These are phyloP conservation scores for Suillus fuscotomentosus DNA, from an alignment of 768 basidiomycete genomes.

Conservation along the genomic window DNA sequence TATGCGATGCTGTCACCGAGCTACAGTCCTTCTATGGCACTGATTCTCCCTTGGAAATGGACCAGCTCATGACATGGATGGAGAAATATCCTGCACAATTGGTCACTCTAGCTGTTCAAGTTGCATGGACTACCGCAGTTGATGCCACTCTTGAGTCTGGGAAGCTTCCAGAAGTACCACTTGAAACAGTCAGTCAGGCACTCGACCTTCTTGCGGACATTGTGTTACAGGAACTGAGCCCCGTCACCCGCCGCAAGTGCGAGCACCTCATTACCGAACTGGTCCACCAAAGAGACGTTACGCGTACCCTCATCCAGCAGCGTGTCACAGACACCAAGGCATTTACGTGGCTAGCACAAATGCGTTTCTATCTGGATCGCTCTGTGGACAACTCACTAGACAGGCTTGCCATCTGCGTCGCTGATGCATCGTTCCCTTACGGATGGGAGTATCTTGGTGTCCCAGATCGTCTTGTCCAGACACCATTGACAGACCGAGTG, in stretches of 20 bases:
- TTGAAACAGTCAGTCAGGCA: constrained; percentile 75
- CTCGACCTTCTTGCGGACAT: constrained; percentile 97
- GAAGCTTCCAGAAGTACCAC: constrained; percentile 57
- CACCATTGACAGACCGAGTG: constrained; percentile 94
- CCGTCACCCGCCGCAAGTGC: constrained; percentile 95
- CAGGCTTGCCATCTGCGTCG: constrained; percentile 76
- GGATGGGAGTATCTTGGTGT: constrained; percentile 99
- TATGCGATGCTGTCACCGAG: constrained; percentile 78
- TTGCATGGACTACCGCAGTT: constrained; percentile 89
- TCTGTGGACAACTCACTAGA: constrained; percentile 74
- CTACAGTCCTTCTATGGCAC: constrained; percentile 79
- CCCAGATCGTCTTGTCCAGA: constrained; percentile 95
- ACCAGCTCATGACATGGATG: constrained; percentile 85
- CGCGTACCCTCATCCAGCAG: constrained; percentile 71
- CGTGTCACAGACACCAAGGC: constrained; percentile 60
- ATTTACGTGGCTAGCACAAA: constrained; percentile 96
- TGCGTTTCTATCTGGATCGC: constrained; percentile 93
- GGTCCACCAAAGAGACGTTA: constrained; percentile 96
- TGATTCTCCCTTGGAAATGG: constrained; percentile 54
- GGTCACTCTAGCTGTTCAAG: constrained; percentile 92
- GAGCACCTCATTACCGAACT: constrained; percentile 99
- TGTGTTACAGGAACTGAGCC: constrained; percentile 83
- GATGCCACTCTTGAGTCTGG: constrained; percentile 64
- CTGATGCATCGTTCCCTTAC: constrained; percentile 92
- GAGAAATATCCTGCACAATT: constrained; percentile 94